Evolutionary conservation across 805 yeast genomes (phyloP).

Genomic region (Wickerhamomyces sydowiorum): DNA sequence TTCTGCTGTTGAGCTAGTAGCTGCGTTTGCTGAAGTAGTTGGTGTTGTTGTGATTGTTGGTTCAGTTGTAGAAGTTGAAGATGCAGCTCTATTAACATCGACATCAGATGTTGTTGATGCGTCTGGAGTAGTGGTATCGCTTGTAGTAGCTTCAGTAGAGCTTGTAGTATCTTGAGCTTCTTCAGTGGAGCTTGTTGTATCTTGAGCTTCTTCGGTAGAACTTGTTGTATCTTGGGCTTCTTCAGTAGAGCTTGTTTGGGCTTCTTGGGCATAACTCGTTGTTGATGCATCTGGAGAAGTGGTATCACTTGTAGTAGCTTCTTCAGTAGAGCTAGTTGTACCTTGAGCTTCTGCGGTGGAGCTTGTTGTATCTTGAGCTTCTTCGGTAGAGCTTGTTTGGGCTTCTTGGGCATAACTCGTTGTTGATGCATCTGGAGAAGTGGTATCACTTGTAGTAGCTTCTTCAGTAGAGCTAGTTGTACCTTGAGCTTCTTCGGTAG

Average conservation of each 20-base stretch:
- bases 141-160: not conserved
- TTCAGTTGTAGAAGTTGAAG: not conserved
- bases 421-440: not conserved
- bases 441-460: not conserved
- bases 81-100: not conserved
- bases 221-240: not conserved
- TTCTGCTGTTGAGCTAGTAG: too few species aligned
- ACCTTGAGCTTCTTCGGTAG: not conserved
- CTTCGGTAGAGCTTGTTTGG: too few species aligned
- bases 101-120: not conserved
- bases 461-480: not conserved
- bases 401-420: not conserved
- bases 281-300: not conserved
- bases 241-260: not conserved
- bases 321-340: not conserved
- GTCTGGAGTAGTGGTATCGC: not conserved
- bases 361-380: not conserved
- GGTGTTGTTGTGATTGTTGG: not conserved
- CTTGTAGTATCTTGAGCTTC: not conserved
- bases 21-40: not conserved
- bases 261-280: too few species aligned
- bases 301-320: slow-evolving; percentile 1
- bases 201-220: not conserved
- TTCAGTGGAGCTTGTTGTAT: not conserved
- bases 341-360: too few species aligned